Evolutionary conservation across 352 stramenopile species (phyloP).

Genomic region (Pythium inflatum): DNA sequence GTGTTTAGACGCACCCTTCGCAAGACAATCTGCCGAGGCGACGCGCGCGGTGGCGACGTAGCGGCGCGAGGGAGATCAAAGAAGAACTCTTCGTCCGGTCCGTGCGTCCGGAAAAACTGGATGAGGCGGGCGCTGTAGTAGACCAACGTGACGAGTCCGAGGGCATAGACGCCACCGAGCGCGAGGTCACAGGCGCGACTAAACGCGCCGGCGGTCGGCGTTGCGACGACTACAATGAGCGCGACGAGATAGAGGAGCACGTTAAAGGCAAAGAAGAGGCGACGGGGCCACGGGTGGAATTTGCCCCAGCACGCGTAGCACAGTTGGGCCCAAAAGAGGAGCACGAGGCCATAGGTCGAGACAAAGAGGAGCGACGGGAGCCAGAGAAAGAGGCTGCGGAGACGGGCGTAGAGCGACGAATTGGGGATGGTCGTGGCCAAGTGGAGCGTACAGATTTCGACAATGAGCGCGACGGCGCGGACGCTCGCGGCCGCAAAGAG

Average conservation of each 20-base stretch:
- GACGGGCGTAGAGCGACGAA: constrained; percentile 49
- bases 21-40: constrained; percentile 67
- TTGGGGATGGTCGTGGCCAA: constrained; percentile 43
- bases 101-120: constrained; percentile 79
- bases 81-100: constrained; percentile 79
- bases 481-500: constrained; percentile 71
- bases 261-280: constrained; percentile 80
- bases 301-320: constrained; percentile 85
- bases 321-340: constrained; percentile 86
- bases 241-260: constrained; percentile 72
- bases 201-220: constrained; percentile 49
- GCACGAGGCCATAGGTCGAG: constrained; percentile 82
- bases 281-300: constrained; percentile 69
- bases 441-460: constrained; percentile 61
- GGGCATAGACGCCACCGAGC: constrained; percentile 65
- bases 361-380: constrained; percentile 83
- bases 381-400: constrained; percentile 73
- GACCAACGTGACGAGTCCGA: constrained; percentile 66
- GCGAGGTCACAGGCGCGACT: constrained; percentile 74
- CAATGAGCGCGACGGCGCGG: constrained; percentile 61
- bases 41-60: constrained; percentile 32
- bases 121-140: constrained; percentile 85
- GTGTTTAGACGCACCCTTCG: constrained; percentile 58
- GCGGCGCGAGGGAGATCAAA: too few species aligned
- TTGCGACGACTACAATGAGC: constrained; percentile 49